Percentiles rank a stretch among this genome's conserved stretches.
phyloP scores from a whole-genome alignment of 768 basidiomycete genomes.

The Galerina marginata region DNA sequence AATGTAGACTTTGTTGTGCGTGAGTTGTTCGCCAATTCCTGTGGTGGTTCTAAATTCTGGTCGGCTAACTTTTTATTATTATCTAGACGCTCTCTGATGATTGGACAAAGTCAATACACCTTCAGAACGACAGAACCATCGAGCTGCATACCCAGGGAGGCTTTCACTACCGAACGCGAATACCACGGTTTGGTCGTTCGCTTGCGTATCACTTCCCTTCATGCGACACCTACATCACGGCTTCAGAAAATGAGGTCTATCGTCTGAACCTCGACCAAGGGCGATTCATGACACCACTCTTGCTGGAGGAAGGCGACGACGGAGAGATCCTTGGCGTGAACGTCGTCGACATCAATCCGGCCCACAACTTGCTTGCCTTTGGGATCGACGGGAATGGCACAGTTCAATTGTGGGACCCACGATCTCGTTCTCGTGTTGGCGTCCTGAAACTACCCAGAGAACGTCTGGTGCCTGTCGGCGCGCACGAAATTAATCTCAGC shows the following conservation, averaged over 20 bases:
- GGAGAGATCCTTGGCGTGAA: constrained; percentile 84
- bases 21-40: constrained; percentile 43
- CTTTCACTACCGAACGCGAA: constrained; percentile 89
- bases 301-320: constrained; percentile 54
- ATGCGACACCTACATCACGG: constrained; percentile 87
- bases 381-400: constrained; percentile 87
- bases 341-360: constrained; percentile 89
- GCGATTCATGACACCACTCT: constrained; percentile 84
- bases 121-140: constrained; percentile 94
- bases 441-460: constrained; percentile 63
- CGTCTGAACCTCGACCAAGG: constrained; percentile 96
- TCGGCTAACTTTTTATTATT: background rate
- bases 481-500: constrained; percentile 45
- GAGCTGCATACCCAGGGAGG: constrained; percentile 95
- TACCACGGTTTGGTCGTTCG: constrained; percentile 92
- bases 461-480: constrained; percentile 50
- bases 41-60: constrained; percentile 1
- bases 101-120: constrained; percentile 98
- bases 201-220: constrained; percentile 94
- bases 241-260: constrained; percentile 86
- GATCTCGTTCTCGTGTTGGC: constrained; percentile 80
- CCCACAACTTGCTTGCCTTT: constrained; percentile 88
- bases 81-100: constrained; percentile 90
- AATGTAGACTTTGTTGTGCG: constrained; percentile 98
- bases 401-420: constrained; percentile 96